Evolutionary conservation across 2,329 filamentous ascomycete species (phyloP).

Genomic region (Penicillium frequentans): DNA sequence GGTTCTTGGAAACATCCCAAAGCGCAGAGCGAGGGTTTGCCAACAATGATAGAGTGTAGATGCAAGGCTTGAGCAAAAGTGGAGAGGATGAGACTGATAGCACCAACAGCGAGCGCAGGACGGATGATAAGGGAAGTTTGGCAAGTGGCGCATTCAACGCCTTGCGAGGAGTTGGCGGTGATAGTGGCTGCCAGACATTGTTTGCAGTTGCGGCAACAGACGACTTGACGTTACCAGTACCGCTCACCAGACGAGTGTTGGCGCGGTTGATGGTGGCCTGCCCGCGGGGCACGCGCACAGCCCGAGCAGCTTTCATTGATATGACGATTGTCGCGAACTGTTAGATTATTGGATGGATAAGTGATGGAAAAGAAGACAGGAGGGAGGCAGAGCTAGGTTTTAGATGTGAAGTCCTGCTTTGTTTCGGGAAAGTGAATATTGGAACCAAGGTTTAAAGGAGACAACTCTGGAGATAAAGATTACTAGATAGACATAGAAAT

Average conservation of each 20-base stretch:
- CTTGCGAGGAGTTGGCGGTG: slow-evolving; percentile 24
- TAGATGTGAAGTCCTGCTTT: neutral
- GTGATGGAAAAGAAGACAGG: neutral
- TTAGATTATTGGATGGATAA: neutral
- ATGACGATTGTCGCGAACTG: neutral
- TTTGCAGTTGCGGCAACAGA: slow-evolving; percentile 26
- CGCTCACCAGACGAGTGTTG: slow-evolving; percentile 29
- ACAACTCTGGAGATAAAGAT: neutral
- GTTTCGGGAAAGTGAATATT: neutral
- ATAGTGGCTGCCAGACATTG: slow-evolving; percentile 22
- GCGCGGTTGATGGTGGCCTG: slow-evolving; percentile 10
- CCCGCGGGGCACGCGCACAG: slow-evolving; percentile 23
- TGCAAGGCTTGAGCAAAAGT: slow-evolving; percentile 68
- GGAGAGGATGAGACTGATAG: slow-evolving; percentile 39
- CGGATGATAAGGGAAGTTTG: slow-evolving; percentile 37
- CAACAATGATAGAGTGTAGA: slow-evolving; percentile 65
- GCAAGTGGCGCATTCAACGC: slow-evolving; percentile 31
- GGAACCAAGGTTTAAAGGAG: neutral
- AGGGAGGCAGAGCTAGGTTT: neutral
- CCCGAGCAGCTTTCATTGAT: slow-evolving; percentile 32
- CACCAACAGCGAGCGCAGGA: slow-evolving; percentile 39
- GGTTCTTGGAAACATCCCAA: slow-evolving; percentile 51
- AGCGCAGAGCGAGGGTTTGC: slow-evolving; percentile 46
- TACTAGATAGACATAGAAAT: neutral
- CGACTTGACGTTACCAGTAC: slow-evolving; percentile 33